These are phyloP conservation scores for Dovyalis caffra DNA, from an alignment of 345 rosid genomes.

Conservation along the genomic window DNA sequence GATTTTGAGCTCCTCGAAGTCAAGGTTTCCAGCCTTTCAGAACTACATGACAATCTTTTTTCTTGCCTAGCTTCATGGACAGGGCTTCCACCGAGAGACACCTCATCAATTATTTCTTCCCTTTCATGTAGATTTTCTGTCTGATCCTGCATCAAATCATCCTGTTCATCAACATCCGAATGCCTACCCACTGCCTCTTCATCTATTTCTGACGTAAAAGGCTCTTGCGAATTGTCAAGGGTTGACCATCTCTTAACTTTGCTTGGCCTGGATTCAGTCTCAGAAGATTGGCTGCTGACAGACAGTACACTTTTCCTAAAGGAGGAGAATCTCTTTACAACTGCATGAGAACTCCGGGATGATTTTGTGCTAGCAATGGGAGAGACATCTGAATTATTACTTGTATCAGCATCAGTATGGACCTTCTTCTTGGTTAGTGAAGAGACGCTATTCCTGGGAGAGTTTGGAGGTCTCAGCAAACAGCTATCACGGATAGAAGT, in stretches of 20 bases:
- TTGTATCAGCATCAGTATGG: conserved; percentile 16
- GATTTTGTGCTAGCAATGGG: conserved; percentile 21
- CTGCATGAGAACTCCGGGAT: conserved; percentile 16
- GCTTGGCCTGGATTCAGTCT: conserved; percentile 27
- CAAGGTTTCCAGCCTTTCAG: conserved; percentile 32
- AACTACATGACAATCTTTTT: conserved; percentile 27
- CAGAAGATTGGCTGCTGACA: conserved; percentile 28
- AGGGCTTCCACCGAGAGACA: conserved; percentile 26
- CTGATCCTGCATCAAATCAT: conserved; percentile 33
- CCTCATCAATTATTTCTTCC: conserved; percentile 33
- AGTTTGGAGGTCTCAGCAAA: conserved; percentile 27
- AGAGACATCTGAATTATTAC: conserved; percentile 22
- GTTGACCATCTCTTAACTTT: conserved; percentile 29
- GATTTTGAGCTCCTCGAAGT: conserved; percentile 30
- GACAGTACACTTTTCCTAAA: conserved; percentile 36
- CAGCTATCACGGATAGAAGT: conserved; percentile 22
- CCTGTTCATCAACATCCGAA: conserved; percentile 43
- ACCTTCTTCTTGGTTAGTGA: conserved; percentile 34
- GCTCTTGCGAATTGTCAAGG: conserved; percentile 34
- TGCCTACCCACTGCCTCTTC: conserved; percentile 38
- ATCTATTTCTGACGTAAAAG: conserved; percentile 31
- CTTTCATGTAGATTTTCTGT: conserved; percentile 30
- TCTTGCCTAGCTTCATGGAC: conserved; percentile 13
- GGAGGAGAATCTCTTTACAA: conserved; percentile 32
- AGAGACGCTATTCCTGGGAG: conserved; percentile 32